Conservation (phyloP, 805 yeast genomes). For the Pichia heedii region DNA sequence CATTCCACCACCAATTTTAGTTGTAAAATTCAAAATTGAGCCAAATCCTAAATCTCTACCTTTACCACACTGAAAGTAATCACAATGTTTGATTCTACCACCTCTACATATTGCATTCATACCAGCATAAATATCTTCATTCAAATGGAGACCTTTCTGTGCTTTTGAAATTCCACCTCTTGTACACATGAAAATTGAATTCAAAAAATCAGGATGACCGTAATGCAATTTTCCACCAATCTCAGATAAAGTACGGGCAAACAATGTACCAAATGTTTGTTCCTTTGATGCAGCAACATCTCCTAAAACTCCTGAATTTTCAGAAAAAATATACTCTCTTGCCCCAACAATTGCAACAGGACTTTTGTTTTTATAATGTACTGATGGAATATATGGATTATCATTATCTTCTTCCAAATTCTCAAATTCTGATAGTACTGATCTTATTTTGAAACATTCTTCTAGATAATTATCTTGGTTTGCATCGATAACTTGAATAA, state of each 20-base stretch:
- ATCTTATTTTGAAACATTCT: conserved; percentile 84
- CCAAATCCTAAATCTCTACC: conserved; percentile 94
- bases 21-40: conserved; percentile 84
- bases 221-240: conserved; percentile 93
- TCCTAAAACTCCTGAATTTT: conserved; percentile 84
- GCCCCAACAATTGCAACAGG: conserved; percentile 95
- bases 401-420: conserved; percentile 43
- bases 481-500: conserved; percentile 90
- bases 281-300: conserved; percentile 97
- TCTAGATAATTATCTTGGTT: conserved; percentile 94
- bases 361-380: conserved; percentile 29
- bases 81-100: conserved; percentile 91
- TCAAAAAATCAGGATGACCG: conserved; percentile 94
- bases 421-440: conserved; percentile 86
- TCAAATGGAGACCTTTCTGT: conserved; percentile 84
- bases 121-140: conserved; percentile 95
- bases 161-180: conserved; percentile 95
- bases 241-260: conserved; percentile 87
- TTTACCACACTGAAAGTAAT: conserved; percentile 93
- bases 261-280: conserved; percentile 92
- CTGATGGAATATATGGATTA: conserved; percentile 48
- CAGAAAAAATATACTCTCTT: conserved; percentile 89
- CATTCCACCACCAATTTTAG: conserved; percentile 97
- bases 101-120: conserved; percentile 85
- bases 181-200: conserved; percentile 86